phyloP scores from a whole-genome alignment of 257 asterid species.

The Linderniella brevidens region DNA sequence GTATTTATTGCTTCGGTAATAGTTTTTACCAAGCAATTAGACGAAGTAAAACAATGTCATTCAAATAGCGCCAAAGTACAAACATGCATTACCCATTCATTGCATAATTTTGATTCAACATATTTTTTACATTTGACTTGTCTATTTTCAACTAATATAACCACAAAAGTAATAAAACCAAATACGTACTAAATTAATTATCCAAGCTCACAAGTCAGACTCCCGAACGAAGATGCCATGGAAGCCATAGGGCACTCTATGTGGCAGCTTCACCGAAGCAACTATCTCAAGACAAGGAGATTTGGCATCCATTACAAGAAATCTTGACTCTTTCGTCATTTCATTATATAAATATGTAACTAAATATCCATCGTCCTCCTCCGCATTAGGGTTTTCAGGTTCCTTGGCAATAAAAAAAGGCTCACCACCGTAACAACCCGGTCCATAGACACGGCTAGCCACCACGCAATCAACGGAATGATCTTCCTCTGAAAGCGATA shows the following conservation, averaged over 20 bases:
- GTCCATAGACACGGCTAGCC: slow-evolving; percentile 13
- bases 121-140: too few species aligned
- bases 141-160: too few species aligned
- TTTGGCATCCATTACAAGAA: slow-evolving; percentile 64
- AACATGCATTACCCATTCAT: too few species aligned
- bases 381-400: slow-evolving; percentile 5
- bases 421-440: slow-evolving; percentile 14
- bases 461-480: slow-evolving; percentile 11
- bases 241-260: slow-evolving; percentile 67
- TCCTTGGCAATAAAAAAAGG: slow-evolving; percentile 9
- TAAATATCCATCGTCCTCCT: slow-evolving; percentile 50
- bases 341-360: slow-evolving; percentile 46
- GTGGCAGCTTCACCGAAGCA: slow-evolving; percentile 49
- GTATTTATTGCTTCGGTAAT: too few species aligned
- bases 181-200: too few species aligned
- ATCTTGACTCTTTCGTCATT: slow-evolving; percentile 32
- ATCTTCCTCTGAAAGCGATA: slow-evolving; percentile 2
- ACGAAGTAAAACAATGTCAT: too few species aligned
- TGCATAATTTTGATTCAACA: too few species aligned
- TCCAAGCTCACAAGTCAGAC: background rate
- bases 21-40: too few species aligned
- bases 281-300: slow-evolving; percentile 54
- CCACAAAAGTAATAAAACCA: too few species aligned
- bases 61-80: too few species aligned
- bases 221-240: slow-evolving; percentile 43